Conservation (phyloP, 345 rosid genomes). For the Firmiana major region DNA sequence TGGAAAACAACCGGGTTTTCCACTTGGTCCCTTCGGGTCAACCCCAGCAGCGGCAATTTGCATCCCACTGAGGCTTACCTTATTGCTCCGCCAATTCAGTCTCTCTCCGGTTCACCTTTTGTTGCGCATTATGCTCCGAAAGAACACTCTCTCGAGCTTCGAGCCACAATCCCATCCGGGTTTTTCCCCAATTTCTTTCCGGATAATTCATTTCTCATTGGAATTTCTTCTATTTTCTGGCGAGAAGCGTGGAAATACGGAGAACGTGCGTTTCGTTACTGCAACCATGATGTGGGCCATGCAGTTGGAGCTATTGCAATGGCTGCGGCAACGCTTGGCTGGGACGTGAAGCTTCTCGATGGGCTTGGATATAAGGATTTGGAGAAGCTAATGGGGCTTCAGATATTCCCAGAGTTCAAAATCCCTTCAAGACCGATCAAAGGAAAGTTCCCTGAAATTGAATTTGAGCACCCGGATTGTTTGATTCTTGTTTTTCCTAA, state of each 20-base stretch:
- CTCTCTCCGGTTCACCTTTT: slow-evolving; percentile 46
- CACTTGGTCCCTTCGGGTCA: slow-evolving; percentile 91
- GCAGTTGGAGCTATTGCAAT: slow-evolving; percentile 68
- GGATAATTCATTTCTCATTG: slow-evolving; percentile 51
- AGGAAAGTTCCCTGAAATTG: slow-evolving; percentile 54
- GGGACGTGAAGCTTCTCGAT: slow-evolving; percentile 90
- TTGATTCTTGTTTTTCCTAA: slow-evolving; percentile 68
- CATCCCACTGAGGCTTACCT: slow-evolving; percentile 84
- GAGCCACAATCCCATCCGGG: slow-evolving; percentile 46
- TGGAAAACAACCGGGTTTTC: slow-evolving; percentile 79
- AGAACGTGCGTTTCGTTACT: slow-evolving; percentile 78
- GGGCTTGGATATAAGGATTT: slow-evolving; percentile 65
- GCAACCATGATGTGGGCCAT: slow-evolving; percentile 89
- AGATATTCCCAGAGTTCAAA: slow-evolving; percentile 34
- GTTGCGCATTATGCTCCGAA: slow-evolving; percentile 82
- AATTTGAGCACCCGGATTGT: slow-evolving; percentile 87
- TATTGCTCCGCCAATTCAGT: slow-evolving; percentile 55
- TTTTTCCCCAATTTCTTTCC: slow-evolving; percentile 54
- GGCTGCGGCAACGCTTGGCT: slow-evolving; percentile 80
- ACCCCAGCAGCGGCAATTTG: slow-evolving; percentile 92
- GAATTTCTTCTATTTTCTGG: slow-evolving; percentile 79
- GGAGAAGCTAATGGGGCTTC: slow-evolving; percentile 53
- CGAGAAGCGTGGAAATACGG: slow-evolving; percentile 98
- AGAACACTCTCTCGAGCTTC: slow-evolving; percentile 75
- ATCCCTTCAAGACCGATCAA: slow-evolving; percentile 41